These are phyloP conservation scores for Amaranthus hypochondriacus DNA, from an alignment of 148 eudicot genomes.

Conservation along the genomic window DNA sequence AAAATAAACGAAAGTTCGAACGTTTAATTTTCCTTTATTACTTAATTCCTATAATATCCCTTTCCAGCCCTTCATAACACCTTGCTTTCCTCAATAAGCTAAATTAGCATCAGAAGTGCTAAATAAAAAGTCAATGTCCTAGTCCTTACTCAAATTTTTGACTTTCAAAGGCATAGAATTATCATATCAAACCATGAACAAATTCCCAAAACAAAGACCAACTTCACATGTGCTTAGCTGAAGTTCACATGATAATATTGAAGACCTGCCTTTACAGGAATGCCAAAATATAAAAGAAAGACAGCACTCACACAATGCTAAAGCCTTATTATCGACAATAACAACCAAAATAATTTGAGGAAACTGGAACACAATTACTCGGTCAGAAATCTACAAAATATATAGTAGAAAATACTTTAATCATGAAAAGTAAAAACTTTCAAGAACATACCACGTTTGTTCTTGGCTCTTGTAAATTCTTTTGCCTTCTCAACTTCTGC, in stretches of 20 bases:
- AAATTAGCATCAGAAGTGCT: neutral
- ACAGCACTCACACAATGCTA: too few species aligned
- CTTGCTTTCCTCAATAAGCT: too few species aligned
- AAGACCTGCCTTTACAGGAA: neutral
- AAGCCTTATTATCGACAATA: too few species aligned
- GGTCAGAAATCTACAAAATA: neutral
- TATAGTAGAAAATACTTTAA: neutral
- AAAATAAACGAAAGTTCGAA: too few species aligned
- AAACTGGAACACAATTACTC: neutral
- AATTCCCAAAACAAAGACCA: neutral
- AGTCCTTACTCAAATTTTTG: neutral
- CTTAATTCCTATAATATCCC: too few species aligned
- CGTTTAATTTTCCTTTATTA: too few species aligned
- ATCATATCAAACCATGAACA: neutral
- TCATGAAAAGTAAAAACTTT: neutral
- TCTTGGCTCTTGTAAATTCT: constrained; percentile 67
- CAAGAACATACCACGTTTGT: constrained; percentile 57
- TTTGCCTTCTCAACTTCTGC: constrained; percentile 71
- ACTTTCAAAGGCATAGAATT: neutral
- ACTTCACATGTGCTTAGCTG: neutral
- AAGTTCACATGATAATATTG: neutral
- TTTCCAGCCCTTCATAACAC: too few species aligned
- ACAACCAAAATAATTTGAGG: neutral
- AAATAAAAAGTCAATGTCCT: neutral
- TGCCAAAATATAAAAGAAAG: neutral